Evolutionary conservation across 305 asterid genomes (phyloP), one percentile per base, ranked within the genome.

Genomic region (Fraxinus velutina): DNA sequence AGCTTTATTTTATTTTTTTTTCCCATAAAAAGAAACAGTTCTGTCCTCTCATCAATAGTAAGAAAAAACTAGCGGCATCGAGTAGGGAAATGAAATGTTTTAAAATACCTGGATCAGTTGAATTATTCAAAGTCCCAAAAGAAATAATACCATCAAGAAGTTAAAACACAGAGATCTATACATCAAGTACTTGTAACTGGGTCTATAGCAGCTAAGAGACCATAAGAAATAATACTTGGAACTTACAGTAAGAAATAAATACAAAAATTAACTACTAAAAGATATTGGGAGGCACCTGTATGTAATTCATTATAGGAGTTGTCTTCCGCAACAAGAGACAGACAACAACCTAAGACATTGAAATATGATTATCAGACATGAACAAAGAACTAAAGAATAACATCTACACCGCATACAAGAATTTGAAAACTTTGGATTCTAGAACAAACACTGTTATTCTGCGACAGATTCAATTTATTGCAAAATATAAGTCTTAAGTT

Each of bases 301-400:
- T 87, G 88, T 95, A 92, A 71, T 89, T 89, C 97, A 94, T 92
- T 19, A 95, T 87, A 47, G 95, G 92, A 83, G 89, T 89, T 37
- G 98, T 93, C 94, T 95, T 95, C 91, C 98, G 94, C 89, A 92
- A 85, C 88, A 95, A 84, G 83, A 96, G 90, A 92, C 97, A 93
- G 70, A 96, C 91, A 36, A 93, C 94, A 87, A 96, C 99, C 99
- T 96, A 85, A 86, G 83, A 88, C 55, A 88, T 50, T 74, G 78
- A 76, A 80, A 84, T 75, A 32, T 19, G 83, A 81, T 74, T 70
- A 88, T 94, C 86, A 88, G 83, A 82, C 50, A 42, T 60, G 82
- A 76, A 66, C 64, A 77, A 60, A 76, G 66, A 83, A 70, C 21
- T 74, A 79, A 47, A 34, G 21, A 82, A 85, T 19, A 15, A 75